phyloP scores from a whole-genome alignment of 192 early-diverging fungal species.

The Rhizophagus prolifer region DNA sequence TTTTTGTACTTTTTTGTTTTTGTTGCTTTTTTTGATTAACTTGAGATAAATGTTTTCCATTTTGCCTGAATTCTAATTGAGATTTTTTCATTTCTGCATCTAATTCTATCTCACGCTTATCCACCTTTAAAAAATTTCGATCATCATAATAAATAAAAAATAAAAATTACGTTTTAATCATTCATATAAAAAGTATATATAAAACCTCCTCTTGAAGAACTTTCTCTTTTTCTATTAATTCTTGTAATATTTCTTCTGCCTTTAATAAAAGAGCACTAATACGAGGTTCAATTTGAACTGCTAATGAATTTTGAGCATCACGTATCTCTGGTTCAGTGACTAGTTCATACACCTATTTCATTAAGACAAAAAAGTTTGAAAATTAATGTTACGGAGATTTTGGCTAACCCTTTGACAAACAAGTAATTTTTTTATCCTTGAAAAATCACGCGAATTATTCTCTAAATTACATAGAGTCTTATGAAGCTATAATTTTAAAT shows the following conservation, averaged over 20 bases:
- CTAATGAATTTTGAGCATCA: conserved; percentile 13
- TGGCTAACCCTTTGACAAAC: conserved; percentile 3
- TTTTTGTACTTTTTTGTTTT: not conserved
- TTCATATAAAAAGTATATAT: not conserved
- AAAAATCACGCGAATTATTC: not conserved
- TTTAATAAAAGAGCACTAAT: not conserved
- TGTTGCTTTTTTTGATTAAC: not conserved
- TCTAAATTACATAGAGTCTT: not conserved
- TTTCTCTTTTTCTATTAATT: not conserved
- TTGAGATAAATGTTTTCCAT: not conserved
- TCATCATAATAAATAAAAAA: not conserved
- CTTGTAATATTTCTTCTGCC: conserved; percentile 16
- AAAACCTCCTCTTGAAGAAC: conserved; percentile 13
- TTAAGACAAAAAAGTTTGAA: not conserved
- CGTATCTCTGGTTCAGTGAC: conserved; percentile 18
- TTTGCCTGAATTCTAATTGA: not conserved
- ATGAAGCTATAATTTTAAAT: conserved; percentile 10
- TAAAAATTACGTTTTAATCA: not conserved
- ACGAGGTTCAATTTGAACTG: not conserved
- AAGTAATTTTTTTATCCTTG: not conserved
- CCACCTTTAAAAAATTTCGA: not conserved
- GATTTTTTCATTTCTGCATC: conserved; percentile 7
- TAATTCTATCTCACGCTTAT: not conserved
- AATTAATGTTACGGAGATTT: not conserved
- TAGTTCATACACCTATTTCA: conserved; percentile 19